These are phyloP conservation scores for Solanum sejunctum DNA, from an alignment of 257 asterid species.

Conservation along the genomic window DNA sequence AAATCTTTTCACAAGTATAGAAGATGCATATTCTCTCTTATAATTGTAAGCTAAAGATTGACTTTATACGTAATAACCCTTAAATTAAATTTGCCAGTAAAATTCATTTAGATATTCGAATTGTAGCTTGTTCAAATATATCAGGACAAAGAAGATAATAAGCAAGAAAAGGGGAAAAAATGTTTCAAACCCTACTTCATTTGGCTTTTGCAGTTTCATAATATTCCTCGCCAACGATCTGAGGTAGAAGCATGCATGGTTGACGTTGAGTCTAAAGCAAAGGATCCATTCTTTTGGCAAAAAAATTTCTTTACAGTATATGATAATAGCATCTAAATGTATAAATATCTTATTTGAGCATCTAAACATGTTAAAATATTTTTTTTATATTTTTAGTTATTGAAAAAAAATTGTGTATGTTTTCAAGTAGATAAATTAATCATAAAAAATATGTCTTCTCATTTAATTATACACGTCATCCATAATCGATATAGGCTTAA, in stretches of 20 bases:
- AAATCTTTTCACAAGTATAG: not conserved
- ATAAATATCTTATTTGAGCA: not conserved
- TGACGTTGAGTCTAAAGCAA: not conserved
- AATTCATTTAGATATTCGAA: not conserved
- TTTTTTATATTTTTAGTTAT: not conserved
- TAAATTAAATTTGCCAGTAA: not conserved
- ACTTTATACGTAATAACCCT: not conserved
- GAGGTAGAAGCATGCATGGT: not conserved
- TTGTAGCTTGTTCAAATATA: not conserved
- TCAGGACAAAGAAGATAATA: not conserved
- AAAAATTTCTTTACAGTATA: not conserved
- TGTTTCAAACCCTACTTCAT: not conserved
- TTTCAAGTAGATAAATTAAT: not conserved
- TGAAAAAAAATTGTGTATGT: not conserved
- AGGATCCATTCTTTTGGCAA: not conserved
- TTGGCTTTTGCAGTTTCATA: not conserved
- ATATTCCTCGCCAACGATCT: not conserved
- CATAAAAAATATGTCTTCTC: not conserved
- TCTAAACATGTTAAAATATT: too few species aligned
- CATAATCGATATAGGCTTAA: accelerated
- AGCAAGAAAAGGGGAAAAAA: not conserved
- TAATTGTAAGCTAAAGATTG: not conserved
- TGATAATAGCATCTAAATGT: not conserved
- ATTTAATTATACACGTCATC: not conserved
- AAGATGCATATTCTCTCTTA: not conserved